Base-by-base conservation (phyloP, 441 rosid species). In the Macaranga tanarius region DNA sequence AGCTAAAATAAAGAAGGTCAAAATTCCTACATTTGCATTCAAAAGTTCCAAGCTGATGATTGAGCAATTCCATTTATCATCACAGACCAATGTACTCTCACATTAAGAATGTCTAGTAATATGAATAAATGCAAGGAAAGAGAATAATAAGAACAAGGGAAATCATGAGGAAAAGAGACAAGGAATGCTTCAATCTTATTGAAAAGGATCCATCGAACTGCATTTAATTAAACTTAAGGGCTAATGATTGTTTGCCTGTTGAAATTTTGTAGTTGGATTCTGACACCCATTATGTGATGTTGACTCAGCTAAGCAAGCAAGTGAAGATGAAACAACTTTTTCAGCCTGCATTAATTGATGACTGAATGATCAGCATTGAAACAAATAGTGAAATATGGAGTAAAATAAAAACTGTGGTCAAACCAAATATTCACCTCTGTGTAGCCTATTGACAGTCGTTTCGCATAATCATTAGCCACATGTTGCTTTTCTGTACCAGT, bases 401-500 rank as follows among this genome's bases (percentile, higher is more conserved):
- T 23, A 28, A 38, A 67, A 56, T 73, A 71, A 65, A 62, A 67
- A 20, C 40, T 38, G 48, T 8, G 57, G 67, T 72, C 52, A 65
- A 67, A 60, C 60, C 28, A 81, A 63, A 72, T 44, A 38, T 61
- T 68, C 79, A 93, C 98, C 94, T 93, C 93, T 19, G 72, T 73
- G 76, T 92, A 92, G 76, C 98, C 99, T 69, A 96, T 92, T 34
- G 97, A 87, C 67, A 93, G 82, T 73, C 99, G 86, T 80, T 88
- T 93, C 26, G 95, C 92, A 81, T 96, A 96, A 83, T 96, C 99
- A 85, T 90, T 73, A 74, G 99, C 98, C 76, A 96, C 99, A 34
- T 96, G 99, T 69, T 96, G 97, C 86, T 90, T 85, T 70, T 89
- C 94, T 23, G 99, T 96, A 75, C 98, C 99, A 48, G 92, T 78